These are phyloP conservation scores for Alternaria consortialis DNA, from an alignment of 2,329 filamentous ascomycete genomes.

Conservation along the genomic window DNA sequence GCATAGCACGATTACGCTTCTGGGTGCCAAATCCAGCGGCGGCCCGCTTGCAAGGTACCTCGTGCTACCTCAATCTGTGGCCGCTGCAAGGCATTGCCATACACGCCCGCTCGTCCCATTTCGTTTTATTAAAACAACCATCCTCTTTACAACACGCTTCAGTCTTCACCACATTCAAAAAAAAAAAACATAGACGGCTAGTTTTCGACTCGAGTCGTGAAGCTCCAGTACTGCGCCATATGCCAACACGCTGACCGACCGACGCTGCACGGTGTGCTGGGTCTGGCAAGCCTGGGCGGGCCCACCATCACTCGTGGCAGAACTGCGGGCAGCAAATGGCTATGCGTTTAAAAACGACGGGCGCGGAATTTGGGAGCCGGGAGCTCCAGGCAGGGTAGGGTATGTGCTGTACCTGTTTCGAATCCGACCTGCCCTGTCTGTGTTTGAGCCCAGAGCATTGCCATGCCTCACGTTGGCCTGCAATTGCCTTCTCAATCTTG, in stretches of 20 bases:
- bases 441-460: conserved; percentile 35
- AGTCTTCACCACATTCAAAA: neutral
- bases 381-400: conserved; percentile 23
- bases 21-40: conserved; percentile 40
- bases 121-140: conserved; percentile 26
- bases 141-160: conserved; percentile 4
- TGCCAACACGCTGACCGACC: conserved; percentile 34
- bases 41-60: conserved; percentile 44
- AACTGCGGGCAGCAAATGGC: conserved; percentile 38
- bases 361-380: conserved; percentile 43
- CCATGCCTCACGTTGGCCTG: conserved; percentile 29
- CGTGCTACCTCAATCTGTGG: conserved; percentile 42
- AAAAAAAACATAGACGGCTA: conserved; percentile 11
- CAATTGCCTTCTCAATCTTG: conserved; percentile 13
- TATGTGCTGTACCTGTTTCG: conserved; percentile 48
- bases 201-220: conserved; percentile 7
- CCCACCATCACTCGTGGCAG: conserved; percentile 41
- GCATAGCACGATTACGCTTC: conserved; percentile 46
- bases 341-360: conserved; percentile 45
- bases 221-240: conserved; percentile 24
- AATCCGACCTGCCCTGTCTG: conserved; percentile 30
- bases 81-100: conserved; percentile 45
- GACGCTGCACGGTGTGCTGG: conserved; percentile 30
- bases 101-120: conserved; percentile 31
- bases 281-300: conserved; percentile 38